Percentiles rank a stretch among this genome's conserved stretches.
These are phyloP conservation scores for Hypoxylon sp. DNA, from an alignment of 2,329 filamentous ascomycete species.

Conservation along the genomic window DNA sequence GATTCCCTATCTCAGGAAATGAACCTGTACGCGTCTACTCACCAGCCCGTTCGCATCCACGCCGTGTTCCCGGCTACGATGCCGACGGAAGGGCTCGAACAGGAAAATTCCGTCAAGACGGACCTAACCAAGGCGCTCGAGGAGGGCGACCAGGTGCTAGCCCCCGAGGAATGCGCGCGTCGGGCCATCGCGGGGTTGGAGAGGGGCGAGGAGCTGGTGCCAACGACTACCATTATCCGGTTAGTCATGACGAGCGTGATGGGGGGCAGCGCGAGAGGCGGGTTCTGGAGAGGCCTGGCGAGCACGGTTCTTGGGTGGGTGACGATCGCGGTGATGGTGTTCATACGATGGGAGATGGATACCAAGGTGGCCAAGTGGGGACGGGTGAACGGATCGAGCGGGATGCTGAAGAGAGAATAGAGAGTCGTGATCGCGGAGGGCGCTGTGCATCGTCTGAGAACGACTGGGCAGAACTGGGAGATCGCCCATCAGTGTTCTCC, in stretches of 20 bases:
- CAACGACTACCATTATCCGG: conserved; percentile 71
- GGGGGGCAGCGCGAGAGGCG: conserved; percentile 54
- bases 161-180: conserved; percentile 71
- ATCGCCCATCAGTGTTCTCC: neutral
- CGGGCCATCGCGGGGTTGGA: conserved; percentile 72
- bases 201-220: conserved; percentile 73
- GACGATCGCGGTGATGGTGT: conserved; percentile 55
- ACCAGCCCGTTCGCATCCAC: conserved; percentile 68
- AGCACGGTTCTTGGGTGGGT: conserved; percentile 57
- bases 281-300: conserved; percentile 50
- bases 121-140: conserved; percentile 58
- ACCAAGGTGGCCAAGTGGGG: conserved; percentile 56
- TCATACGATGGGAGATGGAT: conserved; percentile 59
- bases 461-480: conserved; percentile 1
- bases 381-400: conserved; percentile 50
- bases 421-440: conserved; percentile 3
- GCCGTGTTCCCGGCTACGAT: conserved; percentile 77
- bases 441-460: conserved; percentile 5
- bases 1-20: conserved; percentile 75
- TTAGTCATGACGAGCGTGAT: conserved; percentile 67
- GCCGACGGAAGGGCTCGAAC: conserved; percentile 66
- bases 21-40: conserved; percentile 54
- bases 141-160: conserved; percentile 57
- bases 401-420: conserved; percentile 35
- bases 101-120: conserved; percentile 57